These are phyloP conservation scores for Hypsizygus marmoreus DNA, from an alignment of 768 basidiomycete genomes.

Conservation along the genomic window DNA sequence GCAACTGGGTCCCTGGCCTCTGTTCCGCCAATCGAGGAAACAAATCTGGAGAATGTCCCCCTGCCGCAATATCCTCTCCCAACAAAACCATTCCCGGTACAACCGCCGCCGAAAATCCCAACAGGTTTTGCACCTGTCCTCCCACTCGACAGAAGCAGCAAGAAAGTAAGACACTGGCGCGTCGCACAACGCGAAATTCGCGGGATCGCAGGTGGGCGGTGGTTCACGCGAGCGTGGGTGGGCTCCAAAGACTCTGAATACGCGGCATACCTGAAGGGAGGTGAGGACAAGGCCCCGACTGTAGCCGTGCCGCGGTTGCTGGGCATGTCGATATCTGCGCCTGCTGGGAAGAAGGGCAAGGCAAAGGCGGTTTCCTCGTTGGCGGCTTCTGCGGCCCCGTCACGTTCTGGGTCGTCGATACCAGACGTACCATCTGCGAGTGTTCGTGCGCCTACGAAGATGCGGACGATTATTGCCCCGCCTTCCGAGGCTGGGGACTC, in stretches of 20 bases:
- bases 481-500: conserved; percentile 55
- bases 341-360: conserved; percentile 45
- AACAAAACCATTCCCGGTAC: conserved; percentile 82
- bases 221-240: conserved; percentile 83
- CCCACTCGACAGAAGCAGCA: conserved; percentile 64
- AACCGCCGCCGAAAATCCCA: conserved; percentile 74
- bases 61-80: conserved; percentile 79
- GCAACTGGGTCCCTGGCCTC: conserved; percentile 31
- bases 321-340: conserved; percentile 47
- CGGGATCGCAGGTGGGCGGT: conserved; percentile 82
- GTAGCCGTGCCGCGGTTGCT: conserved; percentile 40
- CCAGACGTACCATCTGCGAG: conserved; percentile 41
- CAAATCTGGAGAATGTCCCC: conserved; percentile 58
- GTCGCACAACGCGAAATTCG: conserved; percentile 74
- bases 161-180: conserved; percentile 72
- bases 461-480: conserved; percentile 63
- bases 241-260: conserved; percentile 79
- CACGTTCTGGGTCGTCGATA: conserved; percentile 56
- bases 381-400: conserved; percentile 53
- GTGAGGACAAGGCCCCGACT: conserved; percentile 31
- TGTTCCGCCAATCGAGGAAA: conserved; percentile 39
- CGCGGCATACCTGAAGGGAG: conserved; percentile 33
- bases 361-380: conserved; percentile 40
- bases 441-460: conserved; percentile 60
- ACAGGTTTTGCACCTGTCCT: conserved; percentile 70